A percentile compares a stretch with the other conserved stretches of the same genome.
Evolutionary conservation across 1,284 basidiomycete species (phyloP).

Genomic region (Gomphus sp.): DNA sequence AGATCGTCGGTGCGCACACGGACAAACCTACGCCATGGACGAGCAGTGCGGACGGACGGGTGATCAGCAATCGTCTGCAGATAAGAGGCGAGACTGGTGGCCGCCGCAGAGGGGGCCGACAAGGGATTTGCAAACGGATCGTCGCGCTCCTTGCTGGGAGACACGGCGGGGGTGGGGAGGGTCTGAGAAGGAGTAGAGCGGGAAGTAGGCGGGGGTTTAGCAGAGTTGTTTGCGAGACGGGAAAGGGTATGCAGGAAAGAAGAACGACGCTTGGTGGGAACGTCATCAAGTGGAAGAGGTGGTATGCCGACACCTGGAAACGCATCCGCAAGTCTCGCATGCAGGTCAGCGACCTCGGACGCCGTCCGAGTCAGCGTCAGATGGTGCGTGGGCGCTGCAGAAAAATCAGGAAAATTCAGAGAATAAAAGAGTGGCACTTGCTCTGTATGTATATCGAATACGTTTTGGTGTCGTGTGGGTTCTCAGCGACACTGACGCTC

Average conservation of each 20-base stretch:
- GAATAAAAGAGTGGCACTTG: slow-evolving; percentile 24
- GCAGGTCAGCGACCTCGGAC: slow-evolving; percentile 66
- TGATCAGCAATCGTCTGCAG: slow-evolving; percentile 71
- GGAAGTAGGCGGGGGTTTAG: slow-evolving; percentile 26
- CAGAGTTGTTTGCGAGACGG: slow-evolving; percentile 31
- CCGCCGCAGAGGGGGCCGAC: slow-evolving; percentile 24
- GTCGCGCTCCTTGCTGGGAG: slow-evolving; percentile 12
- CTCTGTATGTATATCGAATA: slow-evolving; percentile 56
- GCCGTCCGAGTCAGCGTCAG: slow-evolving; percentile 73
- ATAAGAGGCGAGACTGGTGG: slow-evolving; percentile 69
- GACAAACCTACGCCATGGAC: slow-evolving; percentile 80
- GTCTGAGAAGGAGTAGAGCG: slow-evolving; percentile 36
- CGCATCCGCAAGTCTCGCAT: slow-evolving; percentile 59
- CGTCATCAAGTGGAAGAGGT: slow-evolving; percentile 45
- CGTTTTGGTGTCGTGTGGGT: slow-evolving; percentile 45
- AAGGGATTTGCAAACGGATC: slow-evolving; percentile 14
- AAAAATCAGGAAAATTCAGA: slow-evolving; percentile 15
- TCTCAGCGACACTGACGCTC: slow-evolving; percentile 68
- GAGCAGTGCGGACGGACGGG: slow-evolving; percentile 46
- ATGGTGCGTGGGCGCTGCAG: slow-evolving; percentile 76
- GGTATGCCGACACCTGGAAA: slow-evolving; percentile 48
- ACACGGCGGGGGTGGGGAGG: slow-evolving; percentile 11
- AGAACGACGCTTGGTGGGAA: slow-evolving; percentile 63
- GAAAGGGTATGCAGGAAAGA: slow-evolving; percentile 76
- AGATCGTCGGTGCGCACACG: slow-evolving; percentile 78